Percentiles rank a stretch among this genome's conserved stretches.
Evolutionary conservation across 176 grass and related monocot genomes (phyloP).

Genomic region (Aegilops bicornis): DNA sequence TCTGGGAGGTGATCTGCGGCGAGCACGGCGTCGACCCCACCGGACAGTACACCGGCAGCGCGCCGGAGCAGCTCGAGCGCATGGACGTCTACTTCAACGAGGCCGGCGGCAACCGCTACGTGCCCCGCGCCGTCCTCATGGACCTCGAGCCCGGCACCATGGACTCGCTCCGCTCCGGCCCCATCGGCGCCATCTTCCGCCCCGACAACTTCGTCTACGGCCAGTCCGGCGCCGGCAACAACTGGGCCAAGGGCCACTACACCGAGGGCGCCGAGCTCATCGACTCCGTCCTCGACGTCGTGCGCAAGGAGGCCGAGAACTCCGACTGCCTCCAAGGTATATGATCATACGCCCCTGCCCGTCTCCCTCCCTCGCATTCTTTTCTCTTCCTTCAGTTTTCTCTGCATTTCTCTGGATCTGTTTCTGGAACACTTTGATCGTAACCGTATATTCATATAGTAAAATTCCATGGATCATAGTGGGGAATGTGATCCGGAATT

Average conservation of each 20-base stretch:
- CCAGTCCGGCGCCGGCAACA: slow-evolving; percentile 81
- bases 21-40: slow-evolving; percentile 77
- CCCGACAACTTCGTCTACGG: slow-evolving; percentile 89
- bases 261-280: slow-evolving; percentile 87
- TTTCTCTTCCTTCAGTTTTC: too few species aligned
- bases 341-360: background rate
- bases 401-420: background rate
- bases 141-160: slow-evolving; percentile 84
- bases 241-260: slow-evolving; percentile 87
- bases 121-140: slow-evolving; percentile 72
- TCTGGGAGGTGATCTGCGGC: slow-evolving; percentile 97
- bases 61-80: slow-evolving; percentile 62
- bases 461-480: background rate
- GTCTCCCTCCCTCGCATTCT: background rate
- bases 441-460: background rate
- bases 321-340: slow-evolving; percentile 79
- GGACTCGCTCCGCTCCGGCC: slow-evolving; percentile 67
- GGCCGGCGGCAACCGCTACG: slow-evolving; percentile 51
- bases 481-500: background rate
- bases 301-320: slow-evolving; percentile 81
- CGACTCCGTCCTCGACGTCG: slow-evolving; percentile 77
- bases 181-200: slow-evolving; percentile 67
- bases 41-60: slow-evolving; percentile 46
- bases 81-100: slow-evolving; percentile 92
- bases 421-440: background rate